Evolutionary conservation across 108 stramenopile species (phyloP).

Genomic region (Asterionellopsis glacialis): DNA sequence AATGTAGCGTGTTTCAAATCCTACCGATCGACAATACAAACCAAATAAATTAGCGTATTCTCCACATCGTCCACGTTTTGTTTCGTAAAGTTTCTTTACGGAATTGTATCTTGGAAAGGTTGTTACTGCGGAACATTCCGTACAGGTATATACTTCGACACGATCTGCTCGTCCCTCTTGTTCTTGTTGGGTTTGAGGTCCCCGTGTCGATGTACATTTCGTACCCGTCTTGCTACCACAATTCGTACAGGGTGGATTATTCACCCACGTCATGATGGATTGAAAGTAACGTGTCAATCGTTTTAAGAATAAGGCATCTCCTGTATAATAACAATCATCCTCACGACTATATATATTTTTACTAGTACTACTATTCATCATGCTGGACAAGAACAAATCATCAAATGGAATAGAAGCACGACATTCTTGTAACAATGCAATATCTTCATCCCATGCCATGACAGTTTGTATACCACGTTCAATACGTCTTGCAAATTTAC

Average conservation of each 20-base stretch:
- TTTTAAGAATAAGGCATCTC: conserved; percentile 64
- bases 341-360: conserved; percentile 10
- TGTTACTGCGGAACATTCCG: conserved; percentile 55
- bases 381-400: conserved; percentile 9
- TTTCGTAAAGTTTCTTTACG: conserved; percentile 72
- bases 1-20: conserved; percentile 91
- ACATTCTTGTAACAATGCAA: conserved; percentile 39
- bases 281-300: conserved; percentile 71
- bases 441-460: conserved; percentile 56
- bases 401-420: conserved; percentile 54
- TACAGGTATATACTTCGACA: conserved; percentile 77
- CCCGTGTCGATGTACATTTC: conserved; percentile 40
- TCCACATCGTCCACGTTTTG: conserved; percentile 89
- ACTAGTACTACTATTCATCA: background rate
- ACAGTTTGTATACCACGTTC: conserved; percentile 43
- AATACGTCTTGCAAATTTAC: conserved; percentile 18
- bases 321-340: conserved; percentile 33
- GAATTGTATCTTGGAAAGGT: conserved; percentile 94
- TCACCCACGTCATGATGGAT: conserved; percentile 80
- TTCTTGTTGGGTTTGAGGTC: conserved; percentile 61
- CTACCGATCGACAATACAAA: conserved; percentile 72
- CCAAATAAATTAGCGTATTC: conserved; percentile 98
- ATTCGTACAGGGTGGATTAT: conserved; percentile 70
- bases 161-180: conserved; percentile 42
- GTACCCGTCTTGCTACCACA: no score